These are phyloP conservation scores for Heterobasidion annosum DNA, from an alignment of 1,284 basidiomycete species.

Conservation along the genomic window DNA sequence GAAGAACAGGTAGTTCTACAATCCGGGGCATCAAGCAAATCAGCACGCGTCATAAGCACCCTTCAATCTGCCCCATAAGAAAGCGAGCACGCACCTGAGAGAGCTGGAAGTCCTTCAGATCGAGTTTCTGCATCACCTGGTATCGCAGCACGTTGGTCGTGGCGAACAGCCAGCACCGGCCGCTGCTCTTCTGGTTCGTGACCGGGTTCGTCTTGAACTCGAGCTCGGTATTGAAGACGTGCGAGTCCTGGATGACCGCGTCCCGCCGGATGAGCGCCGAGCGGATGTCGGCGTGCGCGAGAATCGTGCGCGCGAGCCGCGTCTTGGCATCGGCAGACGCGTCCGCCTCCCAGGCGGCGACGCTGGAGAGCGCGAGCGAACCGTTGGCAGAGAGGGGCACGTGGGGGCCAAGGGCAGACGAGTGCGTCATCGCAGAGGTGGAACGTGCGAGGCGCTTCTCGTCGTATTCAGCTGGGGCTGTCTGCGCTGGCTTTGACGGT, in stretches of 20 bases:
- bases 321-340: constrained; percentile 55
- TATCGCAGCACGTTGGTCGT: constrained; percentile 85
- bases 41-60: not conserved
- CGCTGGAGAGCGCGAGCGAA: constrained; percentile 44
- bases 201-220: constrained; percentile 73
- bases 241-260: constrained; percentile 57
- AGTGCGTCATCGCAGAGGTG: not conserved
- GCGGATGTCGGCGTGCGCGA: constrained; percentile 68
- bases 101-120: constrained; percentile 81
- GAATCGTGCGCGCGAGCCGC: constrained; percentile 72
- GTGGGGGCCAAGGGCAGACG: not conserved
- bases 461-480: constrained; percentile 18
- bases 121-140: constrained; percentile 78
- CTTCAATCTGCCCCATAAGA: not conserved
- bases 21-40: constrained; percentile 5
- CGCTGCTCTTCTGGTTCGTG: constrained; percentile 82
- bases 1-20: constrained; percentile 82
- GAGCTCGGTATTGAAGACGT: constrained; percentile 80
- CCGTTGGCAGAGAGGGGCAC: constrained; percentile 35
- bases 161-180: constrained; percentile 91
- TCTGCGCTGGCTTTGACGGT: constrained; percentile 29
- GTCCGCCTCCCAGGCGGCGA: constrained; percentile 58
- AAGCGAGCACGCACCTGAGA: constrained; percentile 54
- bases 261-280: constrained; percentile 58
- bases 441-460: constrained; percentile 18